Evolutionary conservation across 225 moss, liverwort and hornwort species (phyloP), one percentile per base, ranked within the genome.

Genomic region (Polytrichum commune): DNA sequence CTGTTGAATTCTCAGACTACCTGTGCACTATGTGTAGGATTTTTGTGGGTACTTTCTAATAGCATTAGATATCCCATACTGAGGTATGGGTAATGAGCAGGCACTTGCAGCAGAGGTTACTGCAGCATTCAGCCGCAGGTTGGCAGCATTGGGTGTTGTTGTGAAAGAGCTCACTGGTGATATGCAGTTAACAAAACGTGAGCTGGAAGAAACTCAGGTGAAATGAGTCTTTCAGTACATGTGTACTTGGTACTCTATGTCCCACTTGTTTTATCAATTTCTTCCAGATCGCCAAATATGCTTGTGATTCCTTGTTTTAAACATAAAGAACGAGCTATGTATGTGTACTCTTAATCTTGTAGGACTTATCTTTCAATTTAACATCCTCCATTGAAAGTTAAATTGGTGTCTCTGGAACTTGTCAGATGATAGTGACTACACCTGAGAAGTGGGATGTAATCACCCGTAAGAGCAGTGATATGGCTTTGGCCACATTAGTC

Each of bases 381-480:
- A 18, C 3, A 60, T 19, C 0, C 35, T 38, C n/a, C 25, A 29
- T 23, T 46, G 23, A 57, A 27, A 16, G 35, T 20, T 63, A 27
- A 63, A 64, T 64, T 46, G 46, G 46, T 46, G 13, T 46, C 10
- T 13, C 46, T 46, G 54, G 28, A 29, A 73, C 38, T 61, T 67
- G 58, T 58, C 86, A 96, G 95, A 98, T 98, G 94, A 98, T 98
- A 64, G 85, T 98, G 53, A 98, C 97, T 75, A 98, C 97, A 27
- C 97, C 97, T 65, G 97, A 98, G 78, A 98, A 98, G 68, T 98
- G 97, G 97, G 97, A 98, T 75, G 97, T 98, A 26, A 98, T 98
- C 54, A 98, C 97, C 53, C 97, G 97, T 29, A 98, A 98, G 81
- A 91, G 89, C 75, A 95, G 91, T 69, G 97, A 98, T 57, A 95